Evolutionary conservation across 139 green algal species (phyloP).

Genomic region (Coelastrella sp.): DNA sequence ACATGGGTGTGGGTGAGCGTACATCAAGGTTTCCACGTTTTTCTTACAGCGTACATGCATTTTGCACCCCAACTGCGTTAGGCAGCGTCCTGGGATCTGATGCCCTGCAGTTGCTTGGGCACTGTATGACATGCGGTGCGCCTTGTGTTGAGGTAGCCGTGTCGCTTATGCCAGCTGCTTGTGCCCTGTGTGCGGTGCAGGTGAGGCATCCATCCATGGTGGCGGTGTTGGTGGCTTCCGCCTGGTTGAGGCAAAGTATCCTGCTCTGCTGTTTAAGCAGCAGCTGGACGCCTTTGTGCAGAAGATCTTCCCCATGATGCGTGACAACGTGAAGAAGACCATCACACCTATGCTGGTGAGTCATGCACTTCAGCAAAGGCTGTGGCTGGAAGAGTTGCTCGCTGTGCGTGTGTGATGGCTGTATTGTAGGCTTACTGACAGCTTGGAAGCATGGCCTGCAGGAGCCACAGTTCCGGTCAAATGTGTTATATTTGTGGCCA

Average conservation of each 20-base stretch:
- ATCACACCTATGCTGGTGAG: conserved; percentile 84
- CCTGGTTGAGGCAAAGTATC: conserved; percentile 99
- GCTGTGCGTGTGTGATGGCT: too few relatives aligned
- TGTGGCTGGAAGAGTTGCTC: not conserved
- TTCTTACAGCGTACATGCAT: too few relatives aligned
- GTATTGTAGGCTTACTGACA: not conserved
- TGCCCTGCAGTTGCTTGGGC: too few relatives aligned
- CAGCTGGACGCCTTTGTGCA: conserved; percentile 98
- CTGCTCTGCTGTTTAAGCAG: conserved; percentile 99
- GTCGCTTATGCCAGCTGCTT: not conserved
- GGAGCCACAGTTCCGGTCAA: not conserved
- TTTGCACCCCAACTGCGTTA: too few relatives aligned
- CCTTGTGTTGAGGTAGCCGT: not conserved
- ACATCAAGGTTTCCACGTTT: too few relatives aligned
- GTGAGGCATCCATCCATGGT: conserved; percentile 89
- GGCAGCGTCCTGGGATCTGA: too few relatives aligned
- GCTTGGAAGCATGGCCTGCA: not conserved
- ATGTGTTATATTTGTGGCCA: not conserved
- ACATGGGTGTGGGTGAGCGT: not conserved
- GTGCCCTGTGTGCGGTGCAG: not conserved
- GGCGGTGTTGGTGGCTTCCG: conserved; percentile 81
- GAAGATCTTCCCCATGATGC: conserved; percentile 98
- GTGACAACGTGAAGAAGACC: conserved; percentile 98
- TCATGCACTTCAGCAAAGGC: not conserved
- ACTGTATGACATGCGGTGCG: not conserved